A percentile compares a stretch with the other conserved stretches of the same genome.
Evolutionary conservation across 2,329 filamentous ascomycete genomes (phyloP).

Genomic region (Blumeriella jaapii): DNA sequence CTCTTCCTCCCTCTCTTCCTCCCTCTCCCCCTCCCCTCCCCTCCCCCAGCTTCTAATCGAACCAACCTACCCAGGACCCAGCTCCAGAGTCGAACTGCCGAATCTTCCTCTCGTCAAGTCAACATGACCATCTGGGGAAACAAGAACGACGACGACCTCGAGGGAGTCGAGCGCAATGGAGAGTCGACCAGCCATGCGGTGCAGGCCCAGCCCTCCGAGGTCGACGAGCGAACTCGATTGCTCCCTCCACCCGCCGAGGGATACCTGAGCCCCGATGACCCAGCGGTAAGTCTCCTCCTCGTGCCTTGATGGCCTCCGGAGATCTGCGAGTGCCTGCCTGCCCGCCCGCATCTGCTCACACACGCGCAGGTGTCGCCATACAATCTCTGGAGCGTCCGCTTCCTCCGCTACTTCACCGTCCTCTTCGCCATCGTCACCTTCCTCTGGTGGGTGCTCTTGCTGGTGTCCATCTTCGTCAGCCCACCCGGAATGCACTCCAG

Average conservation of each 20-base stretch:
- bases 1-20: not conserved
- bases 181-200: slow-evolving; percentile 5
- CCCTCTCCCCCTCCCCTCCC: too few relatives aligned
- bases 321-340: too few relatives aligned
- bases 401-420: slow-evolving; percentile 66
- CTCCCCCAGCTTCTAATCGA: too few relatives aligned
- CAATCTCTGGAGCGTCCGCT: slow-evolving; percentile 84
- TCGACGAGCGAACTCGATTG: slow-evolving; percentile 43
- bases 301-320: too few relatives aligned
- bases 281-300: slow-evolving; percentile 49
- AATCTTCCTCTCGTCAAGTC: too few relatives aligned
- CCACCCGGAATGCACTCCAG: slow-evolving; percentile 76
- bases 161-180: slow-evolving; percentile 11
- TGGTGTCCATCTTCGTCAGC: slow-evolving; percentile 86
- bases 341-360: too few relatives aligned
- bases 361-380: slow-evolving; percentile 62
- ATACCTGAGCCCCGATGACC: slow-evolving; percentile 69
- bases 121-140: slow-evolving; percentile 44
- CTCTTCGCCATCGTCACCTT: slow-evolving; percentile 65
- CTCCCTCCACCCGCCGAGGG: slow-evolving; percentile 26
- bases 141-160: slow-evolving; percentile 32
- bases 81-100: too few relatives aligned
- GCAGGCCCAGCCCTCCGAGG: slow-evolving; percentile 30
- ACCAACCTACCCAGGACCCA: too few relatives aligned
- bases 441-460: slow-evolving; percentile 82